phyloP scores from a whole-genome alignment of 1,139 yeast genomes.

The Hyphopichia burtonii region DNA sequence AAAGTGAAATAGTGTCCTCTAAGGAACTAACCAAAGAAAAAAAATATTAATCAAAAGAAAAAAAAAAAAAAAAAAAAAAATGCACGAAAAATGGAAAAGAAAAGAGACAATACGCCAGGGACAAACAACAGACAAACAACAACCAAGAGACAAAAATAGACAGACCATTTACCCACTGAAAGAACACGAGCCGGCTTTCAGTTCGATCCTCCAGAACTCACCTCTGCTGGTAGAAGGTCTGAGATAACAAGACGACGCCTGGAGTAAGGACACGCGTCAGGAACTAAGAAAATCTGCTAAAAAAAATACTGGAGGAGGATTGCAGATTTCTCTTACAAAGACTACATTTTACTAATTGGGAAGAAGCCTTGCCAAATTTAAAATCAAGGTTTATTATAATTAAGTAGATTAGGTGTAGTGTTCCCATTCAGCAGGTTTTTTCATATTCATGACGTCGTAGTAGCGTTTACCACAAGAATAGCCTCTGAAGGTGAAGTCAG shows the following conservation, averaged over 20 bases:
- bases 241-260: background rate
- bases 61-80: background rate
- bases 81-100: background rate
- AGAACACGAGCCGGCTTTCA: too few species aligned
- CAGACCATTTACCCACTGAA: too few species aligned
- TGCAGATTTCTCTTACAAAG: too few species aligned
- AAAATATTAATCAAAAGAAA: background rate
- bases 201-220: too few species aligned
- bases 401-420: too few species aligned
- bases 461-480: slow-evolving; percentile 55
- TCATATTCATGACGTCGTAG: slow-evolving; percentile 42
- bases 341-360: too few species aligned
- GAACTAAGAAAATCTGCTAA: background rate
- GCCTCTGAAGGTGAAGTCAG: slow-evolving; percentile 54
- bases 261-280: background rate
- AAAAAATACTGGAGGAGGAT: too few species aligned
- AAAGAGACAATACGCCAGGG: background rate
- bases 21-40: background rate
- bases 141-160: too few species aligned
- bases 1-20: background rate
- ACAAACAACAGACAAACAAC: too few species aligned
- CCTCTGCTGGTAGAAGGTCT: too few species aligned
- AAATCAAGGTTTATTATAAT: too few species aligned
- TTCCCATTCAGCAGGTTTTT: slow-evolving; percentile 46
- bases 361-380: too few species aligned